These are phyloP conservation scores for Corrigiola litoralis DNA, from an alignment of 179 eudicot species.

Conservation along the genomic window DNA sequence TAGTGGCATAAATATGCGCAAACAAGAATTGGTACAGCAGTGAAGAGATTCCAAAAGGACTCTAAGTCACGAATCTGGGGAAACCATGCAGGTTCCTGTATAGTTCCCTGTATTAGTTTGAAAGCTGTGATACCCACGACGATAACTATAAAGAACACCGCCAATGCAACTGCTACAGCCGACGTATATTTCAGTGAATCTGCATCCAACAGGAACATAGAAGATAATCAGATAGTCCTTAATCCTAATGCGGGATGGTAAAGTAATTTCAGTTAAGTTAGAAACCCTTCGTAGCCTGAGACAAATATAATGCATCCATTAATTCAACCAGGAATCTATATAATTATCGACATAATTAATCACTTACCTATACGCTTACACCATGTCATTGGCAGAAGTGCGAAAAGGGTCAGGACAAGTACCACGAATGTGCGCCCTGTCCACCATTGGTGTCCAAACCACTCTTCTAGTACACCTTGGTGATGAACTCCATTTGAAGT, in stretches of 20 bases:
- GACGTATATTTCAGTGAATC: constrained; percentile 31
- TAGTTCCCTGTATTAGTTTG: constrained; percentile 23
- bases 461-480: constrained; percentile 9
- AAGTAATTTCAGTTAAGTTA: too few species aligned
- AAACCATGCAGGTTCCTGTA: constrained; percentile 30
- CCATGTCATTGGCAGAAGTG: constrained; percentile 1
- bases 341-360: neutral
- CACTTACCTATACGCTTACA: constrained; percentile 13
- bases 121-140: constrained; percentile 26
- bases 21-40: constrained; percentile 32
- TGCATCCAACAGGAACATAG: constrained; percentile 15
- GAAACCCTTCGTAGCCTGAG: neutral
- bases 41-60: constrained; percentile 28
- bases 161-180: constrained; percentile 27
- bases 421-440: constrained; percentile 7
- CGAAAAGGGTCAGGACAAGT: constrained; percentile 1
- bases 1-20: constrained; percentile 35
- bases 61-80: constrained; percentile 12
- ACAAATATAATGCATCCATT: too few species aligned
- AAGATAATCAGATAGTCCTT: too few species aligned
- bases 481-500: constrained; percentile 9
- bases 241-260: too few species aligned
- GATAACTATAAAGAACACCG: constrained; percentile 24
- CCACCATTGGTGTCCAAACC: constrained; percentile 18
- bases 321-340: too few species aligned